Percentiles rank a stretch among this genome's conserved stretches.
Conservation (phyloP, 2,329 filamentous ascomycete genomes). For the Botrytis sinoallii region DNA sequence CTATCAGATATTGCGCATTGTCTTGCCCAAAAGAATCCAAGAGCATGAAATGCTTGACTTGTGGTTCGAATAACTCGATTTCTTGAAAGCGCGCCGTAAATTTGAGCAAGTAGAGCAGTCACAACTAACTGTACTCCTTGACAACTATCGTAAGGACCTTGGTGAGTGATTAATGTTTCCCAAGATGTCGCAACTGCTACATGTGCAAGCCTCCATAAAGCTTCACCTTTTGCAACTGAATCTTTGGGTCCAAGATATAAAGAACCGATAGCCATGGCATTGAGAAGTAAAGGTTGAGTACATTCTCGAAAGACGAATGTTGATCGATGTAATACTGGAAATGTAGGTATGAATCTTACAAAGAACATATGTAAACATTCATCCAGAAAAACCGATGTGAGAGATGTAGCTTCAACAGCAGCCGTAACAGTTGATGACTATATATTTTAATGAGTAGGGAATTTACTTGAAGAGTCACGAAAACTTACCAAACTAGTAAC, state of each 20-base stretch:
- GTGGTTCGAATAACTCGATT: conserved; percentile 44
- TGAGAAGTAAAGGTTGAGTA: conserved; percentile 43
- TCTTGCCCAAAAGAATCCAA: conserved; percentile 46
- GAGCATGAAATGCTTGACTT: conserved; percentile 44
- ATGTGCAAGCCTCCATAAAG: conserved; percentile 45
- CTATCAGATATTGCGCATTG: conserved; percentile 45
- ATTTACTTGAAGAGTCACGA: background rate
- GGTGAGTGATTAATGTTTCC: conserved; percentile 45
- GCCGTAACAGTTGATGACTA: conserved; percentile 44
- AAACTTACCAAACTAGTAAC: conserved; percentile 42
- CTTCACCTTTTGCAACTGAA: conserved; percentile 44
- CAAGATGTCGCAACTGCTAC: conserved; percentile 46
- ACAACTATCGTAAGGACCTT: conserved; percentile 43
- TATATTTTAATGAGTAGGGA: conserved; percentile 25
- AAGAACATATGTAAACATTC: conserved; percentile 49
- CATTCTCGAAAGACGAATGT: conserved; percentile 46
- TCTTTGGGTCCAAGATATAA: conserved; percentile 45
- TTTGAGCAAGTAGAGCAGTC: conserved; percentile 43
- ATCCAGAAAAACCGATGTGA: conserved; percentile 46
- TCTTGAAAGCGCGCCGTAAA: conserved; percentile 44
- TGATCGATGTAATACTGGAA: conserved; percentile 44
- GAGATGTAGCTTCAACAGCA: conserved; percentile 43
- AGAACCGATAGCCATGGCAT: conserved; percentile 47
- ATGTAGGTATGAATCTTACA: conserved; percentile 45
- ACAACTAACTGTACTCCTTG: conserved; percentile 45